Percentiles rank a stretch among this genome's conserved stretches.
These are phyloP conservation scores for Dactylellina drechsleri DNA, from an alignment of 2,329 filamentous ascomycete genomes.

Conservation along the genomic window DNA sequence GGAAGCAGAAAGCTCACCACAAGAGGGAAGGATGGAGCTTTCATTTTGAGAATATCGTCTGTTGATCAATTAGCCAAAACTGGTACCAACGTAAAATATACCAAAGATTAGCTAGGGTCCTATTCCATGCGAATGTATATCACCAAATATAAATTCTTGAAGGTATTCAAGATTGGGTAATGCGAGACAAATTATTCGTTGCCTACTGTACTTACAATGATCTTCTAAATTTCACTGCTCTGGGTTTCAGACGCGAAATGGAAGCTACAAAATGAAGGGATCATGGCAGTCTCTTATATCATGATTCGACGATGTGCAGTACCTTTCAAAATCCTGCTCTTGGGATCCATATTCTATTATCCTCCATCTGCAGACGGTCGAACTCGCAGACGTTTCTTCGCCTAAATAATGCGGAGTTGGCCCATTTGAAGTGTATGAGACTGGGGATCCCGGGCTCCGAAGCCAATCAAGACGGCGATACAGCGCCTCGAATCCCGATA, in stretches of 20 bases:
- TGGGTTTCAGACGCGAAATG: no score
- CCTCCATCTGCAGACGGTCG: not conserved
- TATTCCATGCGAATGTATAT: slow-evolving; percentile 41
- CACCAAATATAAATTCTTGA: slow-evolving; percentile 26
- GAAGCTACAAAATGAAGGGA: no score
- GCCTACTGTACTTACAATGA: no score
- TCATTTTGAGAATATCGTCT: no score
- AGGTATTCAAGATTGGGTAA: not conserved
- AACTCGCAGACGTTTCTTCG: slow-evolving; percentile 8
- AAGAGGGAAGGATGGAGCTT: no score
- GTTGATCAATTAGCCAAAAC: not conserved
- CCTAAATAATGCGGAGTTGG: slow-evolving; percentile 11
- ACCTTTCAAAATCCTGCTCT: not conserved
- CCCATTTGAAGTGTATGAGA: slow-evolving; percentile 3
- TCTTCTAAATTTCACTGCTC: no score
- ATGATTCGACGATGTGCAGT: not conserved
- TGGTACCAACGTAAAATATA: slow-evolving; percentile 18
- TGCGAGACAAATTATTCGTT: no score
- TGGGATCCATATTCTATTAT: not conserved
- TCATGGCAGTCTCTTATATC: not conserved
- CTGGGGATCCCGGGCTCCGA: not conserved
- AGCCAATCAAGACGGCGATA: not conserved
- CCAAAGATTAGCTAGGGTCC: slow-evolving; percentile 30
- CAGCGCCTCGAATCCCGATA: not conserved
- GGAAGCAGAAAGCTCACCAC: slow-evolving; percentile 24